These are phyloP conservation scores for Peniophora sp. DNA, from an alignment of 1,284 basidiomycete species.

Conservation along the genomic window DNA sequence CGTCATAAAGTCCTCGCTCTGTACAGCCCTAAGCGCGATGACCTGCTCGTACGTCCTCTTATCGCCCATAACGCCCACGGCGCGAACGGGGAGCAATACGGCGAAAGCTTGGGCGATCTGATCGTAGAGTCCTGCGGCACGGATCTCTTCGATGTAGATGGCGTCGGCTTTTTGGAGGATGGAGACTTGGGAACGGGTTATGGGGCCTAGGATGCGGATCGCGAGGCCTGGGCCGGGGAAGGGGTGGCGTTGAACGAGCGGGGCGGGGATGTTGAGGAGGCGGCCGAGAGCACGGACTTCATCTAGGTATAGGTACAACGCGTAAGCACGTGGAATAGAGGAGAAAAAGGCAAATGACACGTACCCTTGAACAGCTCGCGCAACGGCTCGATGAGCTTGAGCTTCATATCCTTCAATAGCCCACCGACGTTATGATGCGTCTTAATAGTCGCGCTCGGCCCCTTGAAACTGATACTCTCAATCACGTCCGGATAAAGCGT, in stretches of 20 bases:
- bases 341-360: slow-evolving; percentile 11
- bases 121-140: slow-evolving; percentile 87
- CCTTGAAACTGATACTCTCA: slow-evolving; percentile 99
- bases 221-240: slow-evolving; percentile 99
- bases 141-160: slow-evolving; percentile 98
- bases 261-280: slow-evolving; percentile 86
- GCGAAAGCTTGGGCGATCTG: slow-evolving; percentile 97
- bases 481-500: slow-evolving; percentile 99
- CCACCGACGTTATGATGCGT: slow-evolving; percentile 99
- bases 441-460: slow-evolving; percentile 98
- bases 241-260: slow-evolving; percentile 95
- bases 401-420: slow-evolving; percentile 94
- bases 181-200: slow-evolving; percentile 88
- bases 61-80: slow-evolving; percentile 98
- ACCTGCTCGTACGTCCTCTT: slow-evolving; percentile 97
- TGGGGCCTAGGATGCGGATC: slow-evolving; percentile 96
- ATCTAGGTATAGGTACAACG: slow-evolving; percentile 41
- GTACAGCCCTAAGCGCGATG: slow-evolving; percentile 85
- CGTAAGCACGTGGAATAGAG: slow-evolving; percentile 4
- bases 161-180: slow-evolving; percentile 93
- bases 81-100: slow-evolving; percentile 92
- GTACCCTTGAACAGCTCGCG: slow-evolving; percentile 97
- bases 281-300: slow-evolving; percentile 94
- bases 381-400: slow-evolving; percentile 97
- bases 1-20: slow-evolving; percentile 96